Evolutionary conservation across 2,329 filamentous ascomycete genomes (phyloP).

Genomic region (Fusarium sp.): DNA sequence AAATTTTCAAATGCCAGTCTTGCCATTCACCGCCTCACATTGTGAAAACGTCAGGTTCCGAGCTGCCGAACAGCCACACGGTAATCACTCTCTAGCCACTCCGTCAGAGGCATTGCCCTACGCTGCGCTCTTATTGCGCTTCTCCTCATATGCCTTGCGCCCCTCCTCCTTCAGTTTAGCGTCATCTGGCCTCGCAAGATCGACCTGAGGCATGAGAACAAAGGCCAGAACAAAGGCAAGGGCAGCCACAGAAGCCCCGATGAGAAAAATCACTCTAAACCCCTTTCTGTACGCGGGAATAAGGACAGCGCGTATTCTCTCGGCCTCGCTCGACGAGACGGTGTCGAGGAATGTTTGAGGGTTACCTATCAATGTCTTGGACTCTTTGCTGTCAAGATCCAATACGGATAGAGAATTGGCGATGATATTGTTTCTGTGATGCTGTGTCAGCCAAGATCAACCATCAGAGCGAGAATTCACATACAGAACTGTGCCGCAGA

Average conservation of each 20-base stretch:
- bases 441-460: not conserved
- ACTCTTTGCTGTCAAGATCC: conserved; percentile 31
- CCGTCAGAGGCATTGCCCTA: not conserved
- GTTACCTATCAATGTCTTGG: conserved; percentile 47
- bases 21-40: not conserved
- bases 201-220: conserved; percentile 55
- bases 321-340: conserved; percentile 45
- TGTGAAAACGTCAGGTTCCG: not conserved
- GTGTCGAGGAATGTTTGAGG: conserved; percentile 48
- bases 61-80: not conserved
- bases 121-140: not conserved
- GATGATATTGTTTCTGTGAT: conserved; percentile 52
- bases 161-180: conserved; percentile 52
- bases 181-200: conserved; percentile 52
- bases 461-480: not conserved
- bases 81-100: not conserved
- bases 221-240: conserved; percentile 52
- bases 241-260: conserved; percentile 50
- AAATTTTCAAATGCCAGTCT: not conserved
- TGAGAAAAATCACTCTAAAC: conserved; percentile 54
- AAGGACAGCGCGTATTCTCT: conserved; percentile 46
- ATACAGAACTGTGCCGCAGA: conserved; percentile 54
- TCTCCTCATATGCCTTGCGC: conserved; percentile 34
- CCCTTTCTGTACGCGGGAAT: conserved; percentile 51
- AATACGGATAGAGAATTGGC: conserved; percentile 45